phyloP scores from a whole-genome alignment of 2,329 filamentous ascomycete genomes.

The Pseudocercospora cruenta region DNA sequence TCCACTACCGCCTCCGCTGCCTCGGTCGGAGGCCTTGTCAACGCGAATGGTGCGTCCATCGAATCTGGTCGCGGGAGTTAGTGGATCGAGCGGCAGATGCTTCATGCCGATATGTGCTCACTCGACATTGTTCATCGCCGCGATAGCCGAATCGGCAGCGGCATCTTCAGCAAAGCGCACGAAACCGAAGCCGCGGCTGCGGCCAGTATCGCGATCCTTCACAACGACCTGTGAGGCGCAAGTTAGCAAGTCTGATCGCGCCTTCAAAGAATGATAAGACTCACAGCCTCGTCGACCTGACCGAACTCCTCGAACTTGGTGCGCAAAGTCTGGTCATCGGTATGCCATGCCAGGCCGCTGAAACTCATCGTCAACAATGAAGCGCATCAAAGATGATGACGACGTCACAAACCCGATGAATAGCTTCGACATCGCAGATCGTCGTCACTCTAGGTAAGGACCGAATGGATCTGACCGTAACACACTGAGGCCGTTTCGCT shows the following conservation, averaged over 20 bases:
- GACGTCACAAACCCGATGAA: constrained; percentile 78
- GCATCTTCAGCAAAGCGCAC: constrained; percentile 80
- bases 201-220: constrained; percentile 94
- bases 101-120: constrained; percentile 54
- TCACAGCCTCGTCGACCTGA: constrained; percentile 89
- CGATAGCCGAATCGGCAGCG: constrained; percentile 77
- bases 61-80: constrained; percentile 63
- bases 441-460: constrained; percentile 36
- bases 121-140: constrained; percentile 86
- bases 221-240: constrained; percentile 75
- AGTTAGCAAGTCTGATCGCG: constrained; percentile 4
- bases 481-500: constrained; percentile 10
- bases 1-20: constrained; percentile 63
- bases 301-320: constrained; percentile 93
- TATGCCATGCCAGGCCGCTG: constrained; percentile 98
- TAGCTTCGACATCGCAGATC: constrained; percentile 77
- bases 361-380: constrained; percentile 25
- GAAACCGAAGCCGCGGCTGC: constrained; percentile 96
- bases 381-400: constrained; percentile 1
- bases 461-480: constrained; percentile 30
- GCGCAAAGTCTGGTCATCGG: constrained; percentile 82
- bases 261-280: constrained; percentile 46
- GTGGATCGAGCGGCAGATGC: neutral
- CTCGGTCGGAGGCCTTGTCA: constrained; percentile 88
- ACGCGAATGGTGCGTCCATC: constrained; percentile 94